Base-by-base conservation (phyloP, 805 yeast species). In the Zygoascus tannicola region DNA sequence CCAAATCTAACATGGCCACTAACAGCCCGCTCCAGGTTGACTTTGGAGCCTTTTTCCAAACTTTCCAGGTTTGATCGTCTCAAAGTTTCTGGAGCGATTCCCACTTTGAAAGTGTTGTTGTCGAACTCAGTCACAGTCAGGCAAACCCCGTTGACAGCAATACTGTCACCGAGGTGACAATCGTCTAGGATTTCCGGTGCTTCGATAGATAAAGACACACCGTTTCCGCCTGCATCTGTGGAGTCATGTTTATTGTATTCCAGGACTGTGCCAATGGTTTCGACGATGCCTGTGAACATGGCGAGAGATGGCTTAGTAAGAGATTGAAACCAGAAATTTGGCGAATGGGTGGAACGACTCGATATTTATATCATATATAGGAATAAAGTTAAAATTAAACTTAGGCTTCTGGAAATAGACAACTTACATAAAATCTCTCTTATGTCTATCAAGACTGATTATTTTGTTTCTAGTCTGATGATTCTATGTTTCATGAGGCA, bases 251-350 rank as follows among this genome's bases (percentile, higher is more conserved):
- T 15, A 26, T 30, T 10, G 40, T n/a, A 28, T 38, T 54, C 16
- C 20, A 22, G 49, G 54, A 51, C 57, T 46, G 76, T 70, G 7
- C 96, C 97, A 22, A 87, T 77, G 32, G 70, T 69, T 59, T 90
- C 98, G 3, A 90, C 94, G 37, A 90, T 77, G 23, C 98, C 98
- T 0, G 98, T 90, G 56, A 90, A 90, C 98, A 90, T 88, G 39
- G 23, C 52, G 3, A 42, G 22, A 22, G 20, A 33, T 21, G 4
- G n/a, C 4, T 7, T 28, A 10, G 32, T 10, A 28, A 28, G 10
- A n/a, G 10, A 10, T 28, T 28, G 32, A 10, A 28, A 28, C 14
- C 14, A 28, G 12, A 28, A 28, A 28, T 28, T 28, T 10, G n/a
- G n/a, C n/a, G n/a, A n/a, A n/a, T n/a, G n/a, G n/a, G n/a, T n/a